Percentiles rank a stretch among this genome's conserved stretches.
phyloP scores from a whole-genome alignment of 345 rosid species.

The Erodium maritimum region DNA sequence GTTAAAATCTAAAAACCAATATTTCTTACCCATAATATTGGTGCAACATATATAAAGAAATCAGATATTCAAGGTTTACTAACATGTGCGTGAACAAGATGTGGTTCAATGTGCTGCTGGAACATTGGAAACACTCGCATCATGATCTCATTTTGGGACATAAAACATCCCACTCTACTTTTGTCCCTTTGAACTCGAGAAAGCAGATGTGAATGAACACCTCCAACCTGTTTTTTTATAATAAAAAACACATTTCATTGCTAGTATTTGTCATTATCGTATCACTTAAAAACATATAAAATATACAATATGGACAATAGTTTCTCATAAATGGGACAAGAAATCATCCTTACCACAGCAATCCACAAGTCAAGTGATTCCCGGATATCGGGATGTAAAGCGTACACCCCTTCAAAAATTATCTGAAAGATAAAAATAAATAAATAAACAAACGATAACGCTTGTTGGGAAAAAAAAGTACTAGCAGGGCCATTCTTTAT shows the following conservation, averaged over 20 bases:
- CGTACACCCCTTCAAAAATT: slow-evolving; percentile 95
- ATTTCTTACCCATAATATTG: neutral
- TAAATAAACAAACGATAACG: neutral
- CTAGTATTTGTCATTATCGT: neutral
- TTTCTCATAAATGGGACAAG: neutral
- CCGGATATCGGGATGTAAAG: slow-evolving; percentile 89
- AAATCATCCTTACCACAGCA: slow-evolving; percentile 75
- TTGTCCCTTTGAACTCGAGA: slow-evolving; percentile 99
- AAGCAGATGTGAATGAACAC: slow-evolving; percentile 96
- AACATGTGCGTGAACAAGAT: slow-evolving; percentile 98
- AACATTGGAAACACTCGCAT: slow-evolving; percentile 97
- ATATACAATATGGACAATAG: neutral
- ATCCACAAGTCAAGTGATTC: slow-evolving; percentile 88
- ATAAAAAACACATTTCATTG: slow-evolving; percentile 3
- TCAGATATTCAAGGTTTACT: slow-evolving; percentile 22
- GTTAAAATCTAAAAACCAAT: neutral
- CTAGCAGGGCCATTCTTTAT: neutral
- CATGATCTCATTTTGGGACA: slow-evolving; percentile 98
- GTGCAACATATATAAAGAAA: neutral
- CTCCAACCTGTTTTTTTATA: slow-evolving; percentile 73
- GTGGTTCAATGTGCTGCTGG: slow-evolving; percentile 96
- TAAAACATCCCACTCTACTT: slow-evolving; percentile 71
- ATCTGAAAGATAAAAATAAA: slow-evolving; percentile 40
- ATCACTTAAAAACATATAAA: neutral
- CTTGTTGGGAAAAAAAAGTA: neutral